Base-by-base conservation (phyloP, 176 grass and related monocot genomes). In the Calamus simplicifolius region DNA sequence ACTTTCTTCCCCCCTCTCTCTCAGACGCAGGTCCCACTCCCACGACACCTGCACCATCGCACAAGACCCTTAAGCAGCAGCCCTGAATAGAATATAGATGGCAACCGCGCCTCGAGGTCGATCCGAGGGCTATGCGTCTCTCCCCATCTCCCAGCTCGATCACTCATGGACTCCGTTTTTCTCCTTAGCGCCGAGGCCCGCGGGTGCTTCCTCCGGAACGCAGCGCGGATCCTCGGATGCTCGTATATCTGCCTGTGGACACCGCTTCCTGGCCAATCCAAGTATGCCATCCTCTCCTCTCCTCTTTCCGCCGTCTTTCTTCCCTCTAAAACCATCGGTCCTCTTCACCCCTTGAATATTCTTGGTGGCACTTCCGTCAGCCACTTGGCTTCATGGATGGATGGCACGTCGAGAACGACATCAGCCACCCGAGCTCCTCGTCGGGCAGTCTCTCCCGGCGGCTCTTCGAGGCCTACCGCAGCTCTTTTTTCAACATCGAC, bases 381-480 rank as follows among this genome's bases (percentile, higher is more conserved):
- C 50, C 75, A 62, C 62, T 23, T 90, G 29, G 31, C 68, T 15
- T 85, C 75, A 15, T 76, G 64, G 81, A 77, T 56, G 81, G 74
- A 12, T 95, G 84, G 81, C 62, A 91, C 58, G 50, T 43, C 15
- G 27, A 69, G 14, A 57, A 71, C 54, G 26, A 61, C 3, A 56
- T 43, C 18, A 15, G 18, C 15, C 70, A 50, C 5, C 50, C 70
- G 27, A 63, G 50, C 25, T 72, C 69, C 0, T 72, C 69, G 13
- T 29, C 49, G 65, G 69, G 0, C 31, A 10, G 23, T 70, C 50
- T 21, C 3, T 62, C 56, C 2, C 61, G 16, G 48, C 70, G 49
- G 59, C 48, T 18, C 54, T 98, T 98, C 56, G 52, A 88, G 16
- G 66, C 52, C 19, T 92, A 98, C 72, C 70, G 61, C 14, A 28